Conservation (phyloP, 352 stramenopile species). For the Paralagenidium karlingii region DNA sequence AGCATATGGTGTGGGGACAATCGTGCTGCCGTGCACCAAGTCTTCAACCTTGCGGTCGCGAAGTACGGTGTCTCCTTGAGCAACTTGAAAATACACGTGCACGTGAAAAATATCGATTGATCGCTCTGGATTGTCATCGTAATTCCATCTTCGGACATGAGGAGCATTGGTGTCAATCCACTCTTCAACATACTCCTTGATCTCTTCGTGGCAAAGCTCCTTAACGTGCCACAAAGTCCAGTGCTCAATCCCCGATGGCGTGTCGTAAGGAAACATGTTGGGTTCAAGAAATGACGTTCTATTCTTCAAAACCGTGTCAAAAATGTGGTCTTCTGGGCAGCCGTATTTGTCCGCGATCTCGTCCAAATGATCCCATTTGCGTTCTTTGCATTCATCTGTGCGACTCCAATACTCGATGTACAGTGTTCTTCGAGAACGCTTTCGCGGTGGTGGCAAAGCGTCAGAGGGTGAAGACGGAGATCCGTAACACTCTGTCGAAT, state of each 20-base stretch:
- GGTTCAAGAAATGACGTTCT: conserved; percentile 72
- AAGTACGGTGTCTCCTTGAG: conserved; percentile 31
- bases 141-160: conserved; percentile 71
- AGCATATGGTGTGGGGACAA: no score
- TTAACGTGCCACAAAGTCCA: conserved; percentile 79
- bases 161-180: conserved; percentile 80
- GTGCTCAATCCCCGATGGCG: conserved; percentile 77
- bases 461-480: no score
- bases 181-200: conserved; percentile 82
- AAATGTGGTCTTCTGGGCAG: conserved; percentile 72
- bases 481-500: no score
- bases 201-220: conserved; percentile 62
- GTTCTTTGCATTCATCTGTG: conserved; percentile 78
- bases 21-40: conserved; percentile 53
- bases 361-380: conserved; percentile 82
- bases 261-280: conserved; percentile 87
- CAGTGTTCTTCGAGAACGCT: conserved; percentile 63
- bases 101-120: conserved; percentile 86
- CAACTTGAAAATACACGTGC: conserved; percentile 82
- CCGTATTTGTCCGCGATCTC: conserved; percentile 68
- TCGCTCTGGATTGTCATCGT: conserved; percentile 80
- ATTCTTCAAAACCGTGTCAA: conserved; percentile 65
- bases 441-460: no score
- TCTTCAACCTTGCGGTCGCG: conserved; percentile 50
- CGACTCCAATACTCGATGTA: conserved; percentile 85